Base-by-base conservation (phyloP, 345 rosid species). In the Barbarea vulgaris region DNA sequence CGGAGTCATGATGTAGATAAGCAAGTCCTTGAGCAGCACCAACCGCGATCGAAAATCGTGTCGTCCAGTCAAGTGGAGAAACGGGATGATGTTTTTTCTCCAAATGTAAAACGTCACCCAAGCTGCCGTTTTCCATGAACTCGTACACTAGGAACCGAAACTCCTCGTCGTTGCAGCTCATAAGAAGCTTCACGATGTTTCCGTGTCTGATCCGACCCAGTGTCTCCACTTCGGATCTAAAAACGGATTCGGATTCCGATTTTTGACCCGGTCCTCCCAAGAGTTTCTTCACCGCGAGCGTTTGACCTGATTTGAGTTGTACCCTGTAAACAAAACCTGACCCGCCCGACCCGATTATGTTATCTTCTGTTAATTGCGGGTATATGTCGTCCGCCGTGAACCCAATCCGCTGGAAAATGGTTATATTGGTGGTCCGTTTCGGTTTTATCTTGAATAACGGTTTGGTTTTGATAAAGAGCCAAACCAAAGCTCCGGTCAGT, bases 51-150 rank as follows among this genome's bases (percentile, higher is more conserved):
- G 57, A 65, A 60, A 69, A 81, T 67, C 96, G 72, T 15, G 64
- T 76, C 10, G 59, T 57, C 96, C 97, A 91, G 6, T 85, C 86
- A 2, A 74, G 61, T 19, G 72, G 52, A 14, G 76, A 73, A 6
- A 77, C 78, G 30, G 66, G 76, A 48, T 46, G 36, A 21, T 47
- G 56, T 71, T 64, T 72, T 56, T 80, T 79, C 54, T 71, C 84
- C 0, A 80, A 79, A 34, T 89, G 90, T 77, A 91, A 78, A 69
- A 77, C 80, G 64, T 91, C 91, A 11, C 91, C 89, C 46, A 91
- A 79, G 72, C 96, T 91, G 7, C 93, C 96, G 9, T 87, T 91
- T 80, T 79, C 91, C 89, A 91, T 89, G 67, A 79, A 83, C 75
- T 91, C 96, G 19, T 85, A 89, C 46, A 86, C 93, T 48, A 91